Evolutionary conservation across 768 basidiomycete species (phyloP), one percentile per base, ranked within the genome.

Genomic region (Russula sp.): DNA sequence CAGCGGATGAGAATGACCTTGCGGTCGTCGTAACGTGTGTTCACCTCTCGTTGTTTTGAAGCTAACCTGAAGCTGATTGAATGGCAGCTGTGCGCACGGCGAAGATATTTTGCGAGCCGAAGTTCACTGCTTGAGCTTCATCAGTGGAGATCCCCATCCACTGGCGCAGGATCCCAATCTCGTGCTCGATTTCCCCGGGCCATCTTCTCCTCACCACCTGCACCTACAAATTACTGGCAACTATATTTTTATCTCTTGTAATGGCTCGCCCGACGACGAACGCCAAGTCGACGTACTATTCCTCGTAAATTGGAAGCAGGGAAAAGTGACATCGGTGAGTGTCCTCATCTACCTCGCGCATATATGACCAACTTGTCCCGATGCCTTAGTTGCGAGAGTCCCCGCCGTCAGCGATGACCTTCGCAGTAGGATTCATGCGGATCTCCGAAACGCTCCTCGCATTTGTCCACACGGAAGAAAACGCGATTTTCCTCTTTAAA

Each of bases 161-260:
- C 34, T 22, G 14, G 55, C 61, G 10, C n/a, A n/a, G 16, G 48
- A 44, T 22, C 55, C 48, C 32, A 48, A 57, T 40, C 31, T 62
- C 48, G 20, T 57, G 34, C 18, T 62, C 10, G 8, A 62, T 35
- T 51, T 62, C 35, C 61, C 55, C 7, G 52, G 40, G 11, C 40
- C 61, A 34, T 50, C 53, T 37, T 59, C 57, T 20, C 39, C 52
- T 42, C 56, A 64, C 16, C 51, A 64, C 32, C 49, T 64, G 4
- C 48, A 54, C 18, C 20, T 55, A 7, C 57, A 64, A 14, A 49
- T 59, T 35, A 55, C 32, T 31, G 53, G 58, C 16, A 53, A 59
- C 47, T 40, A 59, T 4, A 35, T 51, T n/a, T 3, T 59, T 9
- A 6, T 64, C 34, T 45, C 63, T 14, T 64, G 57, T 6, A 59